These are phyloP conservation scores for Ensete ventricosum DNA, from an alignment of 176 grass and related monocot species.

Conservation along the genomic window DNA sequence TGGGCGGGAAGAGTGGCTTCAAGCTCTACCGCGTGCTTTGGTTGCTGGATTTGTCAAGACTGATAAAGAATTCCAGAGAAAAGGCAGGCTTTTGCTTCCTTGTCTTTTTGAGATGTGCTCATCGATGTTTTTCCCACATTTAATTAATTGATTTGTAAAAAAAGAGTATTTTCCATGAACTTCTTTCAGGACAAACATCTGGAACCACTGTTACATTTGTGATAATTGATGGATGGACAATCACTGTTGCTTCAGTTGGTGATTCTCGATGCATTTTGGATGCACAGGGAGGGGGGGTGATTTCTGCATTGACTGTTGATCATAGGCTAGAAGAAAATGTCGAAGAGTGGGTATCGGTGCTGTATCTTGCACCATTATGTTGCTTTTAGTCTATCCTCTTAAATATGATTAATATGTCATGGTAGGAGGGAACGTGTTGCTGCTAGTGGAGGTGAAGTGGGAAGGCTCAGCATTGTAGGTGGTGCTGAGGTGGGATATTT, in stretches of 20 bases:
- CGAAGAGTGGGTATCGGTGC: constrained; percentile 66
- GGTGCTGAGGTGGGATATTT: constrained; percentile 68
- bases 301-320: constrained; percentile 88
- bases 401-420: not conserved
- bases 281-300: constrained; percentile 53
- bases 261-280: constrained; percentile 96
- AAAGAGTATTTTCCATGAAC: not conserved
- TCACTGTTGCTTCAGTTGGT: constrained; percentile 92
- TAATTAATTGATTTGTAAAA: not conserved
- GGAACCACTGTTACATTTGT: constrained; percentile 93
- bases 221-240: constrained; percentile 90
- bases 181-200: constrained; percentile 69
- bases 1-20: constrained; percentile 77
- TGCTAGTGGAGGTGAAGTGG: constrained; percentile 95
- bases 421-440: constrained; percentile 87
- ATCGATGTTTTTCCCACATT: not conserved
- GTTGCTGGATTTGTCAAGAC: constrained; percentile 86
- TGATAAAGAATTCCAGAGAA: constrained; percentile 83
- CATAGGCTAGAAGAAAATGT: constrained; percentile 93
- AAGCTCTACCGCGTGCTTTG: constrained; percentile 58
- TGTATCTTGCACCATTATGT: not conserved
- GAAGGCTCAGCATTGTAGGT: constrained; percentile 88
- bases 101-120: not conserved
- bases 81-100: constrained; percentile 36
- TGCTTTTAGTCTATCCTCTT: not conserved